Evolutionary conservation across 2,329 filamentous ascomycete species (phyloP), one percentile per base, ranked within the genome.

Genomic region (Colletotrichum coccodes): DNA sequence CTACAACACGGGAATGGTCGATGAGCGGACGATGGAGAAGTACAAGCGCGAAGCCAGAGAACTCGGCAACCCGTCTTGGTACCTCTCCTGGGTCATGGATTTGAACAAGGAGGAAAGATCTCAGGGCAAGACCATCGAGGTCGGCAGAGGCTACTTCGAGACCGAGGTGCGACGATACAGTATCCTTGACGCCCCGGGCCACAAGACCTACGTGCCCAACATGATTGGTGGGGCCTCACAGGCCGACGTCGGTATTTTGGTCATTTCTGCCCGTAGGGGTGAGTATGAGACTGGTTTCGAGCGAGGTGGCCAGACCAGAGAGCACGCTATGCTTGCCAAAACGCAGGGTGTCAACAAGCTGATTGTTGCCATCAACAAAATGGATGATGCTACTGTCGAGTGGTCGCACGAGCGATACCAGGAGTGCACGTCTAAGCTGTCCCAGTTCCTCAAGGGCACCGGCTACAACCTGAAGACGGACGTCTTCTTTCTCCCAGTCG

Each of bases 281-380:
- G 96, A 99, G 83, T 99, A 98, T 81, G 96, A 99, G 83, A 98
- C 96, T 38, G 96, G 96, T 57, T 99, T 99, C 79, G 96, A 99
- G 86, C 79, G 94, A 85, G 96, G 96, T 71, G 95, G 96, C 42
- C 96, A 99, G 82, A 99, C 96, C 61, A 90, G 96, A 79, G 96
- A 99, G 88, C 95, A 98, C 82, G 96, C 97, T 64, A 94, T 99
- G 86, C 87, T 99, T 78, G 97, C 97, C 74, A 97, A 98, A 84
- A 99, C 97, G 1, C 95, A 97, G 79, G 96, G 96, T 82, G 96
- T 99, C 69, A 97, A 97, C 87, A 98, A 98, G 84, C 88, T 99
- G 64, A 87, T 98, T 52, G 91, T 99, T 34, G 96, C 89, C 60
- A 95, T 98, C 79, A 99, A 99, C 89, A 99, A 99, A 87, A 99